Evolutionary conservation across 2,329 filamentous ascomycete genomes (phyloP).

Genomic region (Tolypocladium tropicale): DNA sequence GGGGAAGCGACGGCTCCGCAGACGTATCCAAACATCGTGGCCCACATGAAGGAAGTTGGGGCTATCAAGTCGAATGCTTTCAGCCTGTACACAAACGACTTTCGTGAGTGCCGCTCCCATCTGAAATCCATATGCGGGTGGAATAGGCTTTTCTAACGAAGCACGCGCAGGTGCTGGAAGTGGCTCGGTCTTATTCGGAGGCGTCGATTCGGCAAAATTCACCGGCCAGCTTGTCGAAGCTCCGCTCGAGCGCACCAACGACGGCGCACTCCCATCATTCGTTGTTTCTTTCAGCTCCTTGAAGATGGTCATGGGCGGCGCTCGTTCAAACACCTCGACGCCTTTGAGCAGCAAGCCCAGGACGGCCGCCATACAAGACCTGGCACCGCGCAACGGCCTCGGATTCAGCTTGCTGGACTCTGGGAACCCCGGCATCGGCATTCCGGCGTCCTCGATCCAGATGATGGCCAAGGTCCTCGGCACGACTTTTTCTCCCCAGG

Average conservation of each 20-base stretch:
- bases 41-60: not conserved
- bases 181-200: slow-evolving; percentile 1
- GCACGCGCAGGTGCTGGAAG: not conserved
- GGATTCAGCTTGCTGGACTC: not conserved
- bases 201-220: not conserved
- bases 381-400: not conserved
- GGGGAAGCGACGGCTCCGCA: not conserved
- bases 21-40: not conserved
- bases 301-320: not conserved
- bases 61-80: not conserved
- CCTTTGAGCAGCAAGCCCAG: not conserved
- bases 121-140: not conserved
- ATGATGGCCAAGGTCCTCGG: not conserved
- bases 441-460: not conserved
- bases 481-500: not conserved
- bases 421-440: not conserved
- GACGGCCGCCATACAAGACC: not conserved
- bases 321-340: not conserved
- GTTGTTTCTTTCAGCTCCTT: not conserved
- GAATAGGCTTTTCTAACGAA: not conserved
- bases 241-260: not conserved
- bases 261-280: not conserved
- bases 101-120: not conserved
- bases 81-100: not conserved
- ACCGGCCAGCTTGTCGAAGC: not conserved